Evolutionary conservation across 768 basidiomycete genomes (phyloP).

Genomic region (Baorangia bicolor): DNA sequence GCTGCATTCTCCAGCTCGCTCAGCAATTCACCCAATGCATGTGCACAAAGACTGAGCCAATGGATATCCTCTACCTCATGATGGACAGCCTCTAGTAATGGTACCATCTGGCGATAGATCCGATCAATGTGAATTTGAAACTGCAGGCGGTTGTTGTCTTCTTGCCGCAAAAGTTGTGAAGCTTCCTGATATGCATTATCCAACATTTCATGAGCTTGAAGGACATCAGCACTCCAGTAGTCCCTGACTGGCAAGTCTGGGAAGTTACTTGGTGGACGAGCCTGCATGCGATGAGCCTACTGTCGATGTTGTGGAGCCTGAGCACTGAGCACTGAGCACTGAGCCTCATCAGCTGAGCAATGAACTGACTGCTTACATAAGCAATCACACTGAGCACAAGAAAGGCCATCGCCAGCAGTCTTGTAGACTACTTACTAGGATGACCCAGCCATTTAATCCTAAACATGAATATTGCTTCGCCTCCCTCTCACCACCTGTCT

Average conservation of each 20-base stretch:
- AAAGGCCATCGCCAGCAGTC: too few species aligned
- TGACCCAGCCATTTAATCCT: too few species aligned
- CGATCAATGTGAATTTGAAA: conserved; percentile 18
- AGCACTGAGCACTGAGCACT: too few species aligned
- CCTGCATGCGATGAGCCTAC: too few species aligned
- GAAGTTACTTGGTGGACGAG: too few species aligned
- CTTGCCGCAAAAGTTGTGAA: background rate
- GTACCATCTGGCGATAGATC: conserved; percentile 2
- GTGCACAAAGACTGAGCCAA: background rate
- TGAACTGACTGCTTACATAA: too few species aligned
- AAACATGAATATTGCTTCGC: too few species aligned
- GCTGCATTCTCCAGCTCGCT: background rate
- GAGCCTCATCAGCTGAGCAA: too few species aligned
- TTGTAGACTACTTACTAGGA: too few species aligned
- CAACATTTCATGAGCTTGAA: conserved; percentile 8
- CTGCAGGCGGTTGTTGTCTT: conserved; percentile 9
- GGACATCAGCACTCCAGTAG: conserved; percentile 13
- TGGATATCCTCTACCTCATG: background rate
- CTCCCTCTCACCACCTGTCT: too few species aligned
- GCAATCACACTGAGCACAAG: too few species aligned
- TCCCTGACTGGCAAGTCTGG: conserved; percentile 1
- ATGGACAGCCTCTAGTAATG: conserved; percentile 6
- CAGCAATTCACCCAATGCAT: background rate
- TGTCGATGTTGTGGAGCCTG: too few species aligned
- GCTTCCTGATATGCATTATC: conserved; percentile 4